These are phyloP conservation scores for Hypoxylon crocopeplum DNA, from an alignment of 495 filamentous ascomycete species.

Conservation along the genomic window DNA sequence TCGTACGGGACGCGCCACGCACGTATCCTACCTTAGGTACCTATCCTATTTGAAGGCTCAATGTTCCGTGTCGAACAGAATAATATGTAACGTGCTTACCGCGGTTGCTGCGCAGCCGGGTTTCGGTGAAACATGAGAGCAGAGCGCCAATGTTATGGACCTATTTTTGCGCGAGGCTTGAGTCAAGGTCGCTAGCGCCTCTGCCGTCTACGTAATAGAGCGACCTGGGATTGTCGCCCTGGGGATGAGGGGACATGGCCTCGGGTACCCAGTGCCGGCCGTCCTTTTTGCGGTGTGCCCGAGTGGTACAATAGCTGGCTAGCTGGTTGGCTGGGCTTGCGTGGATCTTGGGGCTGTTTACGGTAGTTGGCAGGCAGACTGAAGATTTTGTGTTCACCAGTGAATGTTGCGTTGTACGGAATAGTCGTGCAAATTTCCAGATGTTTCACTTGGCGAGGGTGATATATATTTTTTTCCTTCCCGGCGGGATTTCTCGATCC, in stretches of 20 bases:
- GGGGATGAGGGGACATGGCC: background rate
- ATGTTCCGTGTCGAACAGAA: too few species aligned
- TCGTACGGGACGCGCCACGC: too few species aligned
- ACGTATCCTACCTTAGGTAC: too few species aligned
- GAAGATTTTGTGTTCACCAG: too few species aligned
- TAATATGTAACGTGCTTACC: too few species aligned
- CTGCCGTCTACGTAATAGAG: slow-evolving; percentile 28
- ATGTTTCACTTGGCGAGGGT: slow-evolving; percentile 34
- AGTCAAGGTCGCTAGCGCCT: slow-evolving; percentile 6
- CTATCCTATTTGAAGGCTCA: too few species aligned
- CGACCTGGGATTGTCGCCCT: slow-evolving; percentile 1
- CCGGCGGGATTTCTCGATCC: slow-evolving; percentile 9
- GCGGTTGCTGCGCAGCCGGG: too few species aligned
- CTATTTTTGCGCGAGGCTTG: too few species aligned
- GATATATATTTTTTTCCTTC: slow-evolving; percentile 12
- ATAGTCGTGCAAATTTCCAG: slow-evolving; percentile 32
- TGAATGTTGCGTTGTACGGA: too few species aligned
- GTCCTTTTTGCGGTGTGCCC: background rate
- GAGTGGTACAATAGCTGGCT: slow-evolving; percentile 6
- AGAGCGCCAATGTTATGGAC: too few species aligned
- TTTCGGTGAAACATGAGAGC: slow-evolving; percentile 33
- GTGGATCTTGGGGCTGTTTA: slow-evolving; percentile 1
- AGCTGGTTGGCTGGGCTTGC: background rate
- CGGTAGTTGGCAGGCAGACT: background rate
- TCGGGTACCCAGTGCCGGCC: background rate